Evolutionary conservation across 2,329 filamentous ascomycete species (phyloP).

Genomic region (Trichoderma hamatum): DNA sequence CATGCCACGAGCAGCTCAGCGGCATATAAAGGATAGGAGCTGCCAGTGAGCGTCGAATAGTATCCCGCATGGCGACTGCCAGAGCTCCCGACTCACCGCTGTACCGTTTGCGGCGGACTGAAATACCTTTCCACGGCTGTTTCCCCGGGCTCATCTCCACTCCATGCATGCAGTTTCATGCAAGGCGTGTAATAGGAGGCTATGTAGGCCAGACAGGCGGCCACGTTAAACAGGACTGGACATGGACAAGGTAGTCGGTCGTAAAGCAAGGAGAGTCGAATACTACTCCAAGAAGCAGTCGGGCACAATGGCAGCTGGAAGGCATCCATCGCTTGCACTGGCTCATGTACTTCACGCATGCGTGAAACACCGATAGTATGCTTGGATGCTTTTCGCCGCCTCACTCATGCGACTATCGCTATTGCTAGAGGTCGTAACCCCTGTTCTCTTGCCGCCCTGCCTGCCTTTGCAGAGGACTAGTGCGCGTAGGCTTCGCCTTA

Average conservation of each 20-base stretch:
- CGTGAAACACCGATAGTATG: conserved; percentile 3
- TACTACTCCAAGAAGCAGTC: not conserved
- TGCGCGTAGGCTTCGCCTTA: not conserved
- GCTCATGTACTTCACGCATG: not conserved
- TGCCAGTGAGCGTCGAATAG: not conserved
- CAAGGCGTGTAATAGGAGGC: conserved; percentile 9
- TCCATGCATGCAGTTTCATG: conserved; percentile 14
- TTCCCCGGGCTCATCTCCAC: conserved; percentile 20
- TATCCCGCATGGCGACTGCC: not conserved
- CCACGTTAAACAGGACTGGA: not conserved
- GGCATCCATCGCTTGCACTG: not conserved
- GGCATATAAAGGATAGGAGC: not conserved
- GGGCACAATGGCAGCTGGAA: not conserved
- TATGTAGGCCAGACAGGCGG: not conserved
- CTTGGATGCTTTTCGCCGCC: not conserved
- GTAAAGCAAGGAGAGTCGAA: conserved; percentile 4
- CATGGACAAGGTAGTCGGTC: not conserved
- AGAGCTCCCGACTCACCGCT: conserved; percentile 10
- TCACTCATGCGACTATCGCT: not conserved
- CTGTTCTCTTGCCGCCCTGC: conserved; percentile 8
- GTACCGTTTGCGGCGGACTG: conserved; percentile 6
- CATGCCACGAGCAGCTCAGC: not conserved
- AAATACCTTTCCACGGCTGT: conserved; percentile 2
- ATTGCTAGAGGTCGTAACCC: conserved; percentile 2
- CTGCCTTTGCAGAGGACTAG: conserved; percentile 3